Conservation (phyloP, 352 stramenopile genomes). For the Globisporangium takayamanum region DNA sequence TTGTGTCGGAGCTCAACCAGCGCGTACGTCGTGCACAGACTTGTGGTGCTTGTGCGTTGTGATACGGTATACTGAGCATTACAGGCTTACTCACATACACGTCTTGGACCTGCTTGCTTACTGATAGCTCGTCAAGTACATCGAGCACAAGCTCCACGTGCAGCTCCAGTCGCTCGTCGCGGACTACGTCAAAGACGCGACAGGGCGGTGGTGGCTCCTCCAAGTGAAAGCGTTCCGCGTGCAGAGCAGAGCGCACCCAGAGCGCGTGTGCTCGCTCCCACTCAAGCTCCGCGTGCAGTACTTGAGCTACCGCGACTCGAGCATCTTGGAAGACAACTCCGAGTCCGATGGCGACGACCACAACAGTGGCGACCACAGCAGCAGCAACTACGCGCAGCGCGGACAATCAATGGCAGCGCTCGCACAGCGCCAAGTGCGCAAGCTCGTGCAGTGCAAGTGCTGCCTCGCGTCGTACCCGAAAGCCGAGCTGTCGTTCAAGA, state of each 20-base stretch:
- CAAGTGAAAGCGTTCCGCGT: conserved; percentile 78
- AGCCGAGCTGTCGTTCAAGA: conserved; percentile 78
- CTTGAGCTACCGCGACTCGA: conserved; percentile 60
- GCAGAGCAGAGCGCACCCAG: conserved; percentile 25
- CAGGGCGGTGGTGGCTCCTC: conserved; percentile 70
- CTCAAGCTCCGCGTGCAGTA: conserved; percentile 39
- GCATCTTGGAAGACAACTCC: conserved; percentile 48
- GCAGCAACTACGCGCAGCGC: conserved; percentile 9
- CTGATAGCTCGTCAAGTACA: conserved; percentile 57
- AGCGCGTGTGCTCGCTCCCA: conserved; percentile 32
- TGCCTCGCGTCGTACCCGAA: conserved; percentile 68
- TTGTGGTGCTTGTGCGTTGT: not conserved
- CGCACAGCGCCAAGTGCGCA: conserved; percentile 57
- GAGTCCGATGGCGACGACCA: conserved; percentile 41
- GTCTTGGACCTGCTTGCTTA: not conserved
- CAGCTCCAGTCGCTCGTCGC: conserved; percentile 56
- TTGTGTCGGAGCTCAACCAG: conserved; percentile 62
- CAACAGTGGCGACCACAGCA: conserved; percentile 4
- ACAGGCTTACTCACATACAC: not conserved
- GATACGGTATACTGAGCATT: not conserved
- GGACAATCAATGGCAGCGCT: conserved; percentile 15
- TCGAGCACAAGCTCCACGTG: conserved; percentile 59
- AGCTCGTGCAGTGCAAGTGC: conserved; percentile 75
- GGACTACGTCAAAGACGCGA: conserved; percentile 64
- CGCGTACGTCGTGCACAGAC: conserved; percentile 27